A percentile compares a stretch with the other conserved stretches of the same genome.
phyloP scores from a whole-genome alignment of 257 asterid genomes.

The Solanum virginianum region DNA sequence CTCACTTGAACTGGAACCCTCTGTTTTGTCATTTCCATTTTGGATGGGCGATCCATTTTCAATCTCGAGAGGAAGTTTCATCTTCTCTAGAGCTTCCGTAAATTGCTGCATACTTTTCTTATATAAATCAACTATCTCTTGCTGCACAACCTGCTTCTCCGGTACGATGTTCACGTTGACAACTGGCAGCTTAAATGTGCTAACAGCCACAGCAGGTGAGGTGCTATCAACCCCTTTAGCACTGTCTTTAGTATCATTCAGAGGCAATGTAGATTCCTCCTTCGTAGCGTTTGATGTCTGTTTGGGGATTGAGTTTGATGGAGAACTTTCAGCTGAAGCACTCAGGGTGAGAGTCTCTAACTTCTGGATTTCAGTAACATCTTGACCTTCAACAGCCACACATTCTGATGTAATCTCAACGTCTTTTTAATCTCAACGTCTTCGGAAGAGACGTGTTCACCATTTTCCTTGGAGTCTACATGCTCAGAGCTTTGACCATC shows the following conservation, averaged over 20 bases:
- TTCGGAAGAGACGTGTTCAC: constrained; percentile 28
- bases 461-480: constrained; percentile 42
- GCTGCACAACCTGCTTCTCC: constrained; percentile 78
- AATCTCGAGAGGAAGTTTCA: constrained; percentile 89
- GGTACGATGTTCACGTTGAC: constrained; percentile 42
- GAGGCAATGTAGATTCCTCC: constrained; percentile 29
- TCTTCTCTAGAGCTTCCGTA: constrained; percentile 81
- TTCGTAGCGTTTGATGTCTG: constrained; percentile 22
- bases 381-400: constrained; percentile 1
- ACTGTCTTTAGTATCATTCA: constrained; percentile 21
- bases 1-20: constrained; percentile 63
- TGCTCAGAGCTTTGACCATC: constrained; percentile 52
- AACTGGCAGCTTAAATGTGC: constrained; percentile 26
- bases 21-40: constrained; percentile 17
- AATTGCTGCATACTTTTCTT: constrained; percentile 99
- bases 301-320: constrained; percentile 2
- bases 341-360: constrained; percentile 49
- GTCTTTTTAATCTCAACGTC: constrained; percentile 17
- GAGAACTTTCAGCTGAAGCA: constrained; percentile 31
- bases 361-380: constrained; percentile 15
- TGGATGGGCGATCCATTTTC: constrained; percentile 57
- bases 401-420: constrained; percentile 22
- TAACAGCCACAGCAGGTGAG: constrained; percentile 14
- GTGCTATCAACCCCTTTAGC: constrained; percentile 28
- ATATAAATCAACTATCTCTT: constrained; percentile 91